Evolutionary conservation across 352 stramenopile species (phyloP).

Genomic region (Aphanomyces astaci): DNA sequence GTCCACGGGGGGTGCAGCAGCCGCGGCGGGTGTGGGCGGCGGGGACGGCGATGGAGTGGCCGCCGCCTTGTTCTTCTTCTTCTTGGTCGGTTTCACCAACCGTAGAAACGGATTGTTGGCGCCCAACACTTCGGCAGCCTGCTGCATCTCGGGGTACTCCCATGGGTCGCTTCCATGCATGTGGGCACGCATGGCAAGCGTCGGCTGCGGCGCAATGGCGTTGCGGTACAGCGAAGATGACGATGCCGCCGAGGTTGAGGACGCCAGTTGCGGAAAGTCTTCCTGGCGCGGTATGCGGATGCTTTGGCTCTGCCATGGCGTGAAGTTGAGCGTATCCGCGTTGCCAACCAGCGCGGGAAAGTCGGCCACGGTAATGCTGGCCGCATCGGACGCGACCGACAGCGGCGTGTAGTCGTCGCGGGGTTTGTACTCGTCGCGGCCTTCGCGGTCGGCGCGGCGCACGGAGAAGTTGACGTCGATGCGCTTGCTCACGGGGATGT

Average conservation of each 20-base stretch:
- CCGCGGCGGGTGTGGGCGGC: neutral
- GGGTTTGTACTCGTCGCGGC: slow-evolving; percentile 19
- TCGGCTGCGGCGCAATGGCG: slow-evolving; percentile 54
- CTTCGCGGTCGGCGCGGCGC: slow-evolving; percentile 42
- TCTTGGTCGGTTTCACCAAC: slow-evolving; percentile 65
- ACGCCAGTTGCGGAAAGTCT: slow-evolving; percentile 57
- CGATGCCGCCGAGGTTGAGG: slow-evolving; percentile 24
- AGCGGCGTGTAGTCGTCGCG: slow-evolving; percentile 22
- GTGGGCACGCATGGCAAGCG: slow-evolving; percentile 60
- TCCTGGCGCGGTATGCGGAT: slow-evolving; percentile 41
- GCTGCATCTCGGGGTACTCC: slow-evolving; percentile 64
- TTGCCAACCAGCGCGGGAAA: slow-evolving; percentile 64
- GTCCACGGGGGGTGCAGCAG: slow-evolving; percentile 6
- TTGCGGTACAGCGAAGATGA: slow-evolving; percentile 44
- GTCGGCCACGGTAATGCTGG: slow-evolving; percentile 78
- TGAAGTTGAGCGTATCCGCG: slow-evolving; percentile 29
- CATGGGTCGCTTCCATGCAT: slow-evolving; percentile 52
- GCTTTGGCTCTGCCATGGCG: slow-evolving; percentile 61
- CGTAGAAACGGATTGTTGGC: slow-evolving; percentile 75
- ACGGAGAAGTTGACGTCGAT: slow-evolving; percentile 84
- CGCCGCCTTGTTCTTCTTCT: slow-evolving; percentile 53
- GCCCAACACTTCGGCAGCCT: slow-evolving; percentile 53
- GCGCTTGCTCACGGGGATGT: slow-evolving; percentile 78
- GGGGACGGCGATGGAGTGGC: slow-evolving; percentile 21
- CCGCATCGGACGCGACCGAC: slow-evolving; percentile 20